Percentiles rank a stretch among this genome's conserved stretches.
phyloP scores from a whole-genome alignment of 768 basidiomycete species.

The Tricholoma sp. region DNA sequence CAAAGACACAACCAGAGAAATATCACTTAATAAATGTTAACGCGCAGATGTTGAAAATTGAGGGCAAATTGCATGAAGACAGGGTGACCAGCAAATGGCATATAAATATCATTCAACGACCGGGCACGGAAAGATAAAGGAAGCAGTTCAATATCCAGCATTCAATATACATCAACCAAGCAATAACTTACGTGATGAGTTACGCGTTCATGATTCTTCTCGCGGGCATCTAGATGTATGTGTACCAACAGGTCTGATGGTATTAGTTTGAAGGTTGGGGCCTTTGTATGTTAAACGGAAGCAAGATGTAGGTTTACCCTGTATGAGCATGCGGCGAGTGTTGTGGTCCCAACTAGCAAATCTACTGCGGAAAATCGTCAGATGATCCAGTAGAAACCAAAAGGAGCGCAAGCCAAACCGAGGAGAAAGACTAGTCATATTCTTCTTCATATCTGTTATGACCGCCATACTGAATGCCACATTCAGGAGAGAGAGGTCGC shows the following conservation, averaged over 20 bases:
- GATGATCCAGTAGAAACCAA: not conserved
- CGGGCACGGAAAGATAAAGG: not conserved
- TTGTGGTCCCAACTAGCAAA: not conserved
- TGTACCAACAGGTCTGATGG: not conserved
- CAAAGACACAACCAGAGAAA: not conserved
- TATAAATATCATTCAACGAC: not conserved
- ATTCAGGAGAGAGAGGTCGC: slow-evolving; percentile 20
- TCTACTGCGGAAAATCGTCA: not conserved
- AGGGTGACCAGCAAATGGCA: not conserved
- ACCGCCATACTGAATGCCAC: not conserved
- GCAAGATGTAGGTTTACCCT: not conserved
- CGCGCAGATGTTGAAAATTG: no score
- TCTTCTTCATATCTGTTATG: slow-evolving; percentile 31
- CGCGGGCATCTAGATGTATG: not conserved
- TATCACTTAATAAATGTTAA: not conserved
- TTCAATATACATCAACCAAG: not conserved
- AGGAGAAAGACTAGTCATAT: slow-evolving; percentile 23
- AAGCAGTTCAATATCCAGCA: not conserved
- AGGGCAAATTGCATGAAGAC: not conserved
- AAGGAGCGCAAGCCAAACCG: not conserved
- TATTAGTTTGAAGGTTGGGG: not conserved
- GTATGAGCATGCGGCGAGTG: not conserved
- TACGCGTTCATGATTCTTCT: not conserved
- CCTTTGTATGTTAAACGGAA: not conserved
- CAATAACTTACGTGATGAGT: not conserved